These are phyloP conservation scores for Rauvolfia tetraphylla DNA, from an alignment of 257 asterid species.

Conservation along the genomic window DNA sequence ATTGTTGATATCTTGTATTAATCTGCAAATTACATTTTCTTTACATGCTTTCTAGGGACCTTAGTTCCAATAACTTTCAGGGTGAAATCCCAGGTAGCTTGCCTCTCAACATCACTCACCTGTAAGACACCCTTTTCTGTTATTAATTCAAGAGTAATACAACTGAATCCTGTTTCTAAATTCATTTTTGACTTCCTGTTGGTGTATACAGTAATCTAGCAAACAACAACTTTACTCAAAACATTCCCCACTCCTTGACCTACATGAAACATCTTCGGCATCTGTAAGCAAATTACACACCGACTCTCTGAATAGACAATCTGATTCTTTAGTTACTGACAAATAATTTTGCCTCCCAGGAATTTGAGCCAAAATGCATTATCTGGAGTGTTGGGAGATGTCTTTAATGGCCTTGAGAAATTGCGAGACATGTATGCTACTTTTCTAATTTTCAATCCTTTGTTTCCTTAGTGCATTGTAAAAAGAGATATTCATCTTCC, in stretches of 20 bases:
- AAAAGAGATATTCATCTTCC: neutral
- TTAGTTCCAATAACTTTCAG: constrained; percentile 62
- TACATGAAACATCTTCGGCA: constrained; percentile 62
- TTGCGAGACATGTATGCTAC: constrained; percentile 56
- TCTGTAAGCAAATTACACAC: constrained; percentile 49
- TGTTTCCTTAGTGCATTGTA: neutral
- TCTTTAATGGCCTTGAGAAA: constrained; percentile 61
- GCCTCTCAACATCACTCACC: constrained; percentile 62
- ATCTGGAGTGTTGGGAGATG: constrained; percentile 67
- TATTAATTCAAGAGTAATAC: neutral
- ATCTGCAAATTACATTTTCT: constrained; percentile 9
- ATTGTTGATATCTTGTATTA: neutral
- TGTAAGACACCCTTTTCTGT: constrained; percentile 49
- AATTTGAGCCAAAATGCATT: constrained; percentile 72
- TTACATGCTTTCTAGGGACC: constrained; percentile 45
- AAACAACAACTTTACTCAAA: constrained; percentile 52
- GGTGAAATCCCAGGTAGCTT: constrained; percentile 64
- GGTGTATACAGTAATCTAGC: constrained; percentile 66
- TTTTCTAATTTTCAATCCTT: constrained; percentile 6
- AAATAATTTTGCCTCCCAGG: constrained; percentile 37
- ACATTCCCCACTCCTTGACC: constrained; percentile 61
- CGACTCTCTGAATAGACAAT: constrained; percentile 9
- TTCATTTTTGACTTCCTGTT: neutral
- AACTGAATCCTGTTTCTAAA: constrained; percentile 2
- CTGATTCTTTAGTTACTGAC: constrained; percentile 14